Base-by-base conservation (phyloP, 345 rosid genomes). In the Corymbia maculata region DNA sequence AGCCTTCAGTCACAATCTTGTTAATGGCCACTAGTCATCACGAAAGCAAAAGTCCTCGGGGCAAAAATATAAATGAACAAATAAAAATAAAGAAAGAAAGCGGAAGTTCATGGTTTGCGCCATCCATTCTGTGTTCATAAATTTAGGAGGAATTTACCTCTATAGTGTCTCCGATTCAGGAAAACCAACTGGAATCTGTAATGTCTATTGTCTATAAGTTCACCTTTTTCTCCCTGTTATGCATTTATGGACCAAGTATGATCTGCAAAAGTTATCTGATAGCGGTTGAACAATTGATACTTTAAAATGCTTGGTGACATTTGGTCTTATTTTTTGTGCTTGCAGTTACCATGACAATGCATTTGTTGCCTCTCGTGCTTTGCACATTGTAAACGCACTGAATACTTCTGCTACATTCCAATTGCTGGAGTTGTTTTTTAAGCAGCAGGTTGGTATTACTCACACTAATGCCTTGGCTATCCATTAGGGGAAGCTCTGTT, bases 331-430 rank as follows among this genome's bases (percentile, higher is more conserved):
- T 85, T 53, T 47, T 82, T 52, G 32, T 49, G 64, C 88, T 36
- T 90, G 94, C 94, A 97, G 99, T 51, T 96, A 94, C 92, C 99
- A 97, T 70, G 99, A 97, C 91, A 94, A 95, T 89, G 98, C 99
- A 6, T 97, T 85, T 87, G 95, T 92, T 22, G 89, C 95, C 52
- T 96, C 97, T 88, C 98, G 97, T 19, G 98, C 97, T 15, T 89
- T 97, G 91, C 97, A 97, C 90, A 93, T 97, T 42, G 97, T 93
- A 22, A 91, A 95, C 87, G 12, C 51, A 49, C 52, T 94, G 51
- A 92, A 95, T 90, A 53, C 94, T 82, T 93, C 93, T 57, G 94
- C 93, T 28, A 96, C 99, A 8, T 96, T 96, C 88, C 88, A 55
- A 21, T 90, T 97, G 86, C 88, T 96, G 90, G 99, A 95, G 87